These are phyloP conservation scores for Lactarius hengduanensis DNA, from an alignment of 768 basidiomycete genomes.

Conservation along the genomic window DNA sequence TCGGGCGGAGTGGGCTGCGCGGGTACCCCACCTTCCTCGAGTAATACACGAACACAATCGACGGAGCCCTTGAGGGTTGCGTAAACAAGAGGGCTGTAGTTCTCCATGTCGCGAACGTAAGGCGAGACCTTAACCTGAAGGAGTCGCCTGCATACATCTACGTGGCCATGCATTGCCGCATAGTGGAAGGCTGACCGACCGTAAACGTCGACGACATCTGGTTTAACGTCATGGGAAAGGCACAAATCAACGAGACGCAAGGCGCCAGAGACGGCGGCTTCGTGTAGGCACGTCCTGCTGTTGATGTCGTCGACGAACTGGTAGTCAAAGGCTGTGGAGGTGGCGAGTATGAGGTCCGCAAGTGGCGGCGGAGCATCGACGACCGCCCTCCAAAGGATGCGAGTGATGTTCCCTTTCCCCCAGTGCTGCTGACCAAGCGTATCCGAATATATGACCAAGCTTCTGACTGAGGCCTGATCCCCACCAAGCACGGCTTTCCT, in stretches of 20 bases:
- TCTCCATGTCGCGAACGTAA: conserved; percentile 83
- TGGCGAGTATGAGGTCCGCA: conserved; percentile 70
- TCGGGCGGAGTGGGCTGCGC: conserved; percentile 56
- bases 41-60: conserved; percentile 78
- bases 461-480: conserved; percentile 59
- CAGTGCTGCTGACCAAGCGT: conserved; percentile 58
- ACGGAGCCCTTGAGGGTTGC: conserved; percentile 85
- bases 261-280: conserved; percentile 84
- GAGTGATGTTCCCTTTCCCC: conserved; percentile 67
- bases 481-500: conserved; percentile 68
- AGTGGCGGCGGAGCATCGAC: conserved; percentile 75
- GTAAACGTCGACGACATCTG: conserved; percentile 80
- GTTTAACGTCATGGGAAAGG: conserved; percentile 66
- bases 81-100: conserved; percentile 91
- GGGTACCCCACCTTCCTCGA: conserved; percentile 66
- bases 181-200: conserved; percentile 94
- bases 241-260: conserved; percentile 78
- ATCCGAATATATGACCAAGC: conserved; percentile 70
- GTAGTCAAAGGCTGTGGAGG: conserved; percentile 78
- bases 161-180: conserved; percentile 90
- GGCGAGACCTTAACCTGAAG: conserved; percentile 66
- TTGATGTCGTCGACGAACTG: conserved; percentile 96
- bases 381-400: conserved; percentile 94
- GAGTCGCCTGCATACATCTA: conserved; percentile 69
- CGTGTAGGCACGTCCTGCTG: conserved; percentile 89